These are phyloP conservation scores for Colletotrichum sublineola DNA, from an alignment of 2,329 filamentous ascomycete species.

Conservation along the genomic window DNA sequence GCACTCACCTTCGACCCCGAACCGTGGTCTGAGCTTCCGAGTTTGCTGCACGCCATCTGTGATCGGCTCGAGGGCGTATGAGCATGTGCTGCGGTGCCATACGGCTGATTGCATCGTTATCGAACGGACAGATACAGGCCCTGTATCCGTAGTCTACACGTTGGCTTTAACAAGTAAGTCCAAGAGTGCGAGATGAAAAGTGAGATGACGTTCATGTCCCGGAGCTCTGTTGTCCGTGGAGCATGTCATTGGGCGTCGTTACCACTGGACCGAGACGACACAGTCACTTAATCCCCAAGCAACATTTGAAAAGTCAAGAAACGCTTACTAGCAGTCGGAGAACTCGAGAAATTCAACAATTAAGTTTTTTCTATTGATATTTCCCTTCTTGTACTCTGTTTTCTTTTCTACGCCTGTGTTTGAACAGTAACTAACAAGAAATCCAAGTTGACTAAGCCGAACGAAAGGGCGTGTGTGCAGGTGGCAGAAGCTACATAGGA, in stretches of 20 bases:
- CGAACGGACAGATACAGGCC: background rate
- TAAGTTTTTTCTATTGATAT: background rate
- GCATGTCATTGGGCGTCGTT: background rate
- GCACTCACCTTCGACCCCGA: background rate
- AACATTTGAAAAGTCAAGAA: background rate
- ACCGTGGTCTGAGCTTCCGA: conserved; percentile 32
- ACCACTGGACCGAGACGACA: background rate
- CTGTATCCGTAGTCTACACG: background rate
- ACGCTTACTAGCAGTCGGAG: background rate
- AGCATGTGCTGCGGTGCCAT: conserved; percentile 8
- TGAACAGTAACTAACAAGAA: background rate
- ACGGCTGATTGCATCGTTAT: background rate
- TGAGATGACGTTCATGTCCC: no score
- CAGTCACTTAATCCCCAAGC: background rate
- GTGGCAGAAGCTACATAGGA: no score
- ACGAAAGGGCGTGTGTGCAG: background rate
- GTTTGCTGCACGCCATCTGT: conserved; percentile 37
- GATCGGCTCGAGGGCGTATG: conserved; percentile 22
- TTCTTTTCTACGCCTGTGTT: background rate
- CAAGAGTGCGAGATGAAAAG: background rate
- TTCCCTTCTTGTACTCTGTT: background rate
- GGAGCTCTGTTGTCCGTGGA: background rate
- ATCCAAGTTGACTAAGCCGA: background rate
- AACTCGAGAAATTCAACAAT: background rate
- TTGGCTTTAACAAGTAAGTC: background rate